phyloP scores from a whole-genome alignment of 2,329 filamentous ascomycete species.

The Alternaria atra region DNA sequence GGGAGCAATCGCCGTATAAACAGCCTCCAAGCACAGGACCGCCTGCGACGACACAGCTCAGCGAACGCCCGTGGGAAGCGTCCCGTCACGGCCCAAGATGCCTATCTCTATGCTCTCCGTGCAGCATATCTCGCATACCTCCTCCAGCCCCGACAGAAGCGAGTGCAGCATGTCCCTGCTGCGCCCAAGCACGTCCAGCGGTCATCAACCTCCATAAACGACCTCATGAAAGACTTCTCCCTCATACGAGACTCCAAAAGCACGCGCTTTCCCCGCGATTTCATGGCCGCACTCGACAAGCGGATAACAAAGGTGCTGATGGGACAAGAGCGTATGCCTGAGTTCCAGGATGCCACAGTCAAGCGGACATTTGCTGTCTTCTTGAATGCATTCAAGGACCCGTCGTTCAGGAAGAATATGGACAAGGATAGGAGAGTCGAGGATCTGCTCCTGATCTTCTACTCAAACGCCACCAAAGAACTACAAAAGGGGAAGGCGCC shows the following conservation, averaged over 20 bases:
- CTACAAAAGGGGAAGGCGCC: constrained; percentile 78
- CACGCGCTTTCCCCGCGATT: constrained; percentile 74
- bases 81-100: constrained; percentile 71
- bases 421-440: constrained; percentile 94
- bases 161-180: constrained; percentile 80
- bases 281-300: constrained; percentile 76
- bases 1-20: constrained; percentile 52
- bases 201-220: constrained; percentile 75
- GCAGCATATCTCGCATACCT: constrained; percentile 93
- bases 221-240: constrained; percentile 88
- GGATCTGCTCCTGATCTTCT: constrained; percentile 94
- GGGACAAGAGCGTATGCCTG: constrained; percentile 83
- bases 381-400: constrained; percentile 90
- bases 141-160: constrained; percentile 86
- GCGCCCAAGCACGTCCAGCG: constrained; percentile 71
- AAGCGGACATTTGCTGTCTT: constrained; percentile 96
- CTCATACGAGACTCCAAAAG: constrained; percentile 73
- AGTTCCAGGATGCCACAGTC: constrained; percentile 88
- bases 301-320: constrained; percentile 81
- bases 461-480: constrained; percentile 91
- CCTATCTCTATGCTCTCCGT: constrained; percentile 89
- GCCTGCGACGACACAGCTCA: constrained; percentile 50
- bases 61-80: constrained; percentile 50
- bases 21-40: constrained; percentile 54
- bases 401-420: constrained; percentile 86